Conservation (phyloP, 192 early-diverging fungal species). For the Spizellomyces punctatus region DNA sequence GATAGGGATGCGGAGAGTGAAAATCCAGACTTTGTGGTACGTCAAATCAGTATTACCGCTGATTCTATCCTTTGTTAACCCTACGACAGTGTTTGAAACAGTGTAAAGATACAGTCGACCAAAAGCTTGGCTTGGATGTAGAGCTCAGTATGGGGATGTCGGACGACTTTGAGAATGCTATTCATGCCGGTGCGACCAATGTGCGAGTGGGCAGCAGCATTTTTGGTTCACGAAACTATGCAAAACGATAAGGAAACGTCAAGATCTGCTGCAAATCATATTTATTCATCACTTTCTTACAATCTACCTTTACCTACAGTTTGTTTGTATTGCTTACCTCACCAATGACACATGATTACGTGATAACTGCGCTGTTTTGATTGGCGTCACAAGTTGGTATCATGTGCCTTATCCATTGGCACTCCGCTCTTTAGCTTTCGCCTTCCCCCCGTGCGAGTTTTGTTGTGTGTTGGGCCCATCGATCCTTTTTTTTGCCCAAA, state of each 20-base stretch:
- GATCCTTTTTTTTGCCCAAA: too few relatives aligned
- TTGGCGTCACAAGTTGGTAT: too few relatives aligned
- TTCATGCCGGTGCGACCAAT: slow-evolving; percentile 84
- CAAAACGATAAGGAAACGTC: background rate
- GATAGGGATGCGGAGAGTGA: slow-evolving; percentile 42
- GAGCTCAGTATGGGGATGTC: slow-evolving; percentile 99
- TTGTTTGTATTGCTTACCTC: too few relatives aligned
- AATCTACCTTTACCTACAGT: too few relatives aligned
- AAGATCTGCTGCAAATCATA: too few relatives aligned
- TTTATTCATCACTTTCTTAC: too few relatives aligned
- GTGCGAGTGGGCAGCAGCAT: slow-evolving; percentile 92
- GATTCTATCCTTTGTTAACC: background rate
- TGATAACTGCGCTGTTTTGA: too few relatives aligned
- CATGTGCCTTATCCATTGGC: too few relatives aligned
- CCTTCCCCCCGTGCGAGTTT: too few relatives aligned
- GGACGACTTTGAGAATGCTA: slow-evolving; percentile 84
- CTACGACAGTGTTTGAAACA: slow-evolving; percentile 20
- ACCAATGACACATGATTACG: too few relatives aligned
- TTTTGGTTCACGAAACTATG: slow-evolving; percentile 71
- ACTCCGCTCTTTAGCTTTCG: too few relatives aligned
- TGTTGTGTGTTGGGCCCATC: too few relatives aligned
- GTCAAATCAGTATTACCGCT: background rate
- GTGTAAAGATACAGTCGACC: slow-evolving; percentile 17
- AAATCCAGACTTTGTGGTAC: slow-evolving; percentile 80
- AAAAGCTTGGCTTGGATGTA: slow-evolving; percentile 38